Evolutionary conservation across 1,139 yeast species (phyloP).

Genomic region (Zhuliangozyma parablackwelliae): DNA sequence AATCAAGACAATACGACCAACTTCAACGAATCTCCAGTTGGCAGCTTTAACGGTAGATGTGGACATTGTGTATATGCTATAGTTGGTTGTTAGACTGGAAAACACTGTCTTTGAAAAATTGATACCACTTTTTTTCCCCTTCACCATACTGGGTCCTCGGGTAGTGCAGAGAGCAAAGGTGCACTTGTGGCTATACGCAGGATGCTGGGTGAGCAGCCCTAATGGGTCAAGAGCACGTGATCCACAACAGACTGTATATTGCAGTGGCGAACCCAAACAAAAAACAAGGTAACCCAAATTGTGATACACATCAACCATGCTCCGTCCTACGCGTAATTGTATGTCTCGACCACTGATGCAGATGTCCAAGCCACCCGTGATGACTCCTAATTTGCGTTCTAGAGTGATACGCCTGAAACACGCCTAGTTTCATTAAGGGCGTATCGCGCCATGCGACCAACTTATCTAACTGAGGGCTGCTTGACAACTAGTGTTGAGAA

Average conservation of each 20-base stretch:
- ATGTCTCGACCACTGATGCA: no score
- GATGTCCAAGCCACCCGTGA: conserved; percentile 18
- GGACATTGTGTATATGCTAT: conserved; percentile 19
- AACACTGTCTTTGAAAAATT: conserved; percentile 4
- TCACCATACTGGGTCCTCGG: no score
- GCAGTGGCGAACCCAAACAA: no score
- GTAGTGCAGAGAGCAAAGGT: no score
- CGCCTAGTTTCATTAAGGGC: conserved; percentile 46
- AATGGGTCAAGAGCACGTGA: no score
- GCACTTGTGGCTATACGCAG: no score
- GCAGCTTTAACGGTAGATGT: conserved; percentile 82
- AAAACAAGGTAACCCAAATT: no score
- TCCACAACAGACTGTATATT: no score
- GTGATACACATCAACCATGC: no score
- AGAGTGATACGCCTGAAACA: conserved; percentile 39
- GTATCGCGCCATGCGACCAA: conserved; percentile 41
- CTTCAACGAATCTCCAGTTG: conserved; percentile 99
- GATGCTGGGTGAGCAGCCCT: no score
- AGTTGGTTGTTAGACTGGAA: conserved; percentile 5
- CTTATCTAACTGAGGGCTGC: conserved; percentile 10
- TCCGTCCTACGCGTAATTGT: no score
- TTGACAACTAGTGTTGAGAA: no score
- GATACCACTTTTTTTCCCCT: conserved; percentile 3
- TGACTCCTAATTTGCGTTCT: conserved; percentile 53
- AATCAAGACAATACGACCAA: conserved; percentile 97